A percentile compares a stretch with the other conserved stretches of the same genome.
Conservation (phyloP, 371 early-diverging fungal genomes). For the Fennellomyces sp. region DNA sequence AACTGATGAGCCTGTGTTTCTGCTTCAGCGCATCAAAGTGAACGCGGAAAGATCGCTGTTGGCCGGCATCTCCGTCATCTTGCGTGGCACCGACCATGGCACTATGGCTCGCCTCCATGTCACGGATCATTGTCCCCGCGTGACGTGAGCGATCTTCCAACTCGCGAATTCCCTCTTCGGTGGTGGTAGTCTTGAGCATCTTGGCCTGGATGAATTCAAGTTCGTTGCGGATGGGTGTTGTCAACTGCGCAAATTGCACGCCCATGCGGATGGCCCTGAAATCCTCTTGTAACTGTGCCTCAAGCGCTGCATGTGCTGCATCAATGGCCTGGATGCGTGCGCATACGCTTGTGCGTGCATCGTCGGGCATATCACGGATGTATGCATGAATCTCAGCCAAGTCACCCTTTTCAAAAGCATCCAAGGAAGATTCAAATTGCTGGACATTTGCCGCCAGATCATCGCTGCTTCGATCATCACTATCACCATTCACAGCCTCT, state of each 20-base stretch:
- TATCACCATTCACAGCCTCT: neutral
- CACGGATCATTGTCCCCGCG: constrained; percentile 17
- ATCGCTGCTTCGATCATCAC: neutral
- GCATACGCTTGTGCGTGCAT: constrained; percentile 12
- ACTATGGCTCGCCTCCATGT: constrained; percentile 11
- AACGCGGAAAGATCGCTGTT: constrained; percentile 4
- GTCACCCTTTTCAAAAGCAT: constrained; percentile 10
- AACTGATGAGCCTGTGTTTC: constrained; percentile 33
- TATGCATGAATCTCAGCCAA: constrained; percentile 10
- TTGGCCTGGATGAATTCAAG: constrained; percentile 53
- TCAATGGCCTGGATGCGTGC: constrained; percentile 30
- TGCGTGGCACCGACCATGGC: neutral
- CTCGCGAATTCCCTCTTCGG: constrained; percentile 37
- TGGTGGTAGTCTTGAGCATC: constrained; percentile 46
- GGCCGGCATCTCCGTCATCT: neutral
- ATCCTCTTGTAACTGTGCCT: constrained; percentile 15
- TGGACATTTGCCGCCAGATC: constrained; percentile 11
- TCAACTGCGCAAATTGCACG: constrained; percentile 9
- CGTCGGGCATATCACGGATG: constrained; percentile 8
- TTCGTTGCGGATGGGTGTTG: constrained; percentile 41
- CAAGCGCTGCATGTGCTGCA: constrained; percentile 30
- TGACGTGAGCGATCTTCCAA: constrained; percentile 31
- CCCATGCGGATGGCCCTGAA: constrained; percentile 14
- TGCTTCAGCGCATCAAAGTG: constrained; percentile 21
- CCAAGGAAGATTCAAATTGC: constrained; percentile 12